Evolutionary conservation across 225 moss, liverwort and hornwort genomes (phyloP).

Genomic region (Rhytidiadelphus loreus): DNA sequence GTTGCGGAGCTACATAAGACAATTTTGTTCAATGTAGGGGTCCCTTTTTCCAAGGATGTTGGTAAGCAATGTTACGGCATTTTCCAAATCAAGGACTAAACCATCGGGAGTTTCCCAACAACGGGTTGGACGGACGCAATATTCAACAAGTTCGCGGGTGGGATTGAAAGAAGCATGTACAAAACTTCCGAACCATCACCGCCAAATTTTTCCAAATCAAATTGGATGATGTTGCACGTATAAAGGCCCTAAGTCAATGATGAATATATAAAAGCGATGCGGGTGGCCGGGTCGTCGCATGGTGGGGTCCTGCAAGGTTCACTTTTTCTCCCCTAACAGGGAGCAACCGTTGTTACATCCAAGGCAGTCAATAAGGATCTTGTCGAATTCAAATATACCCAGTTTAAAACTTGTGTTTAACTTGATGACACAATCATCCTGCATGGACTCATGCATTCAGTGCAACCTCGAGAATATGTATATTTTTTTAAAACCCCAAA

Average conservation of each 20-base stretch:
- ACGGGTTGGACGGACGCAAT: accelerated
- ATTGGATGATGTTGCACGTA: not conserved
- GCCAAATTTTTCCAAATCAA: not conserved
- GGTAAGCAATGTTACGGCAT: accelerated
- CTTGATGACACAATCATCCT: not conserved
- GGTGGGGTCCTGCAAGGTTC: not conserved
- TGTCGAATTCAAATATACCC: not conserved
- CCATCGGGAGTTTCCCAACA: not conserved
- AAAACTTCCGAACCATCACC: not conserved
- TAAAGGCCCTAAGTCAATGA: not conserved
- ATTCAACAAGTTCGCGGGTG: not conserved
- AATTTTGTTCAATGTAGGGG: not conserved
- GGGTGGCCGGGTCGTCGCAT: not conserved
- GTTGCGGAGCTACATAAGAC: accelerated
- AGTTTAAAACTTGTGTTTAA: not conserved
- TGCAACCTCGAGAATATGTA: too few species aligned
- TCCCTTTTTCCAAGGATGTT: not conserved
- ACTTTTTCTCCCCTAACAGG: not conserved
- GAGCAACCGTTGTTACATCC: not conserved
- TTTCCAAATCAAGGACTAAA: too few species aligned
- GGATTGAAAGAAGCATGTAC: not conserved
- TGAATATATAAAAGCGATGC: not conserved
- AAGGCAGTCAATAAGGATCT: not conserved
- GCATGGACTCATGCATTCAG: not conserved
- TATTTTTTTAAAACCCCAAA: too few species aligned